A percentile compares a stretch with the other conserved stretches of the same genome.
Conservation (phyloP, 352 stramenopile genomes). For the Pythium sp. region DNA sequence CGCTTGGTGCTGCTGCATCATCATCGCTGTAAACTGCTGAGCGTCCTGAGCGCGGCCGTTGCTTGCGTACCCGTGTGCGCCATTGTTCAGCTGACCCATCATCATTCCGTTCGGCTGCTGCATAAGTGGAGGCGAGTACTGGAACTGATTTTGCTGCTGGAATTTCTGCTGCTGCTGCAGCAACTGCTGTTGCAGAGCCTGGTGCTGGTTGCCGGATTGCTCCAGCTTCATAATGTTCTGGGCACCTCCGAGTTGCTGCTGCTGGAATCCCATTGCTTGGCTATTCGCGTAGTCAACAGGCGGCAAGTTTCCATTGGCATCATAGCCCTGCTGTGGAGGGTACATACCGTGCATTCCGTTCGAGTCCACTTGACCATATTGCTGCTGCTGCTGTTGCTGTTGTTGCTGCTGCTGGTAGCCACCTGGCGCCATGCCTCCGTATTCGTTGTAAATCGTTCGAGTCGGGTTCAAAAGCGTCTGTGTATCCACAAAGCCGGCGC, state of each 20-base stretch:
- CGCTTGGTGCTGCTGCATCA: constrained; percentile 62
- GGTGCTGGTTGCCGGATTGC: constrained; percentile 34
- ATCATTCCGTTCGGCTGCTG: constrained; percentile 48
- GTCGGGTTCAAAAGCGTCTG: constrained; percentile 62
- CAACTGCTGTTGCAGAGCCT: constrained; percentile 52
- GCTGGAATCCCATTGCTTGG: constrained; percentile 22
- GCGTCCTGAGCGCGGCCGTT: constrained; percentile 16
- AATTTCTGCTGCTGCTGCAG: constrained; percentile 55
- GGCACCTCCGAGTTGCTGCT: constrained; percentile 17
- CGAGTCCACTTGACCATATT: constrained; percentile 30
- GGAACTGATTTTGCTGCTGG: constrained; percentile 43
- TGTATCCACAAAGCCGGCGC: constrained; percentile 58
- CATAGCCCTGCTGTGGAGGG: constrained; percentile 14
- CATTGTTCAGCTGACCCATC: constrained; percentile 17
- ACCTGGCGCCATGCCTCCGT: constrained; percentile 16
- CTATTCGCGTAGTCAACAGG: constrained; percentile 33
- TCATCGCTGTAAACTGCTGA: constrained; percentile 51
- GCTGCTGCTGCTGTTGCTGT: constrained; percentile 18
- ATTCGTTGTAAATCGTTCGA: constrained; percentile 53
- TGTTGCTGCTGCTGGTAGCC: constrained; percentile 30
- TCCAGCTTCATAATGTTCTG: constrained; percentile 35
- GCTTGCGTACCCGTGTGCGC: constrained; percentile 22
- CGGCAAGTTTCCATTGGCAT: constrained; percentile 15
- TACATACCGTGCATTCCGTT: constrained; percentile 31
- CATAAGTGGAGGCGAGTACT: constrained; percentile 53